Base-by-base conservation (phyloP, 2,329 filamentous ascomycete genomes). In the Aureobasidium sp. region DNA sequence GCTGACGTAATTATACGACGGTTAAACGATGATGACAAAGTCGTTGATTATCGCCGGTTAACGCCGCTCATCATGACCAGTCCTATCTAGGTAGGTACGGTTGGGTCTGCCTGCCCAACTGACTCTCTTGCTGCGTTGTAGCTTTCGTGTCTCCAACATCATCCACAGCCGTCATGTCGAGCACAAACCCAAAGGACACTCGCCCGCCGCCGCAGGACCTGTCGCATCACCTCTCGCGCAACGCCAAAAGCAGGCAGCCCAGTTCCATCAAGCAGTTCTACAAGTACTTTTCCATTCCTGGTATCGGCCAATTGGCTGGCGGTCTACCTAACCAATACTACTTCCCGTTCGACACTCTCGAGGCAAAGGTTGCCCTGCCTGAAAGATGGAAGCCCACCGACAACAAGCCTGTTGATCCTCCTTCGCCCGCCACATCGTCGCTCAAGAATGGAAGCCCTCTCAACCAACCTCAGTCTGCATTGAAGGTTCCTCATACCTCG, bases 301-400 rank as follows among this genome's bases (percentile, higher is more conserved):
- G 79, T 30, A 80, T 83, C 60, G 78, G 74, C 14, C 81, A 84
- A 61, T 66, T 83, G 32, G 80, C 80, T 10, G 80, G 80, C 62
- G 80, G 80, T 56, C 79, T 95, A 19, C 90, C 90, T 14, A 85
- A 93, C 68, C 76, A 84, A 34, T 79, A 79, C 55, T 88, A 88
- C 71, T 96, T 96, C 64, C 90, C 90, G 7, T 95, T 86, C 69
- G 90, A 96, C 63, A 93, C 89, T 0, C 81, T 96, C 58, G 88
- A 95, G 70, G 88, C 90, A 35, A 83, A 85, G 59, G 81, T 85
- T 57, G 88, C 88, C 27, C 79, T 80, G 57, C 84, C 88, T 6
- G 75, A 85, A 58, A 80, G 90, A 68, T 93, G 86, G 77, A 76
- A 79, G 29, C 85, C 85, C 1, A 83, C 84, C 10, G 79, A 82